A percentile compares a stretch with the other conserved stretches of the same genome.
Evolutionary conservation across 2,329 filamentous ascomycete genomes (phyloP).

Genomic region (Daldinia sp.): DNA sequence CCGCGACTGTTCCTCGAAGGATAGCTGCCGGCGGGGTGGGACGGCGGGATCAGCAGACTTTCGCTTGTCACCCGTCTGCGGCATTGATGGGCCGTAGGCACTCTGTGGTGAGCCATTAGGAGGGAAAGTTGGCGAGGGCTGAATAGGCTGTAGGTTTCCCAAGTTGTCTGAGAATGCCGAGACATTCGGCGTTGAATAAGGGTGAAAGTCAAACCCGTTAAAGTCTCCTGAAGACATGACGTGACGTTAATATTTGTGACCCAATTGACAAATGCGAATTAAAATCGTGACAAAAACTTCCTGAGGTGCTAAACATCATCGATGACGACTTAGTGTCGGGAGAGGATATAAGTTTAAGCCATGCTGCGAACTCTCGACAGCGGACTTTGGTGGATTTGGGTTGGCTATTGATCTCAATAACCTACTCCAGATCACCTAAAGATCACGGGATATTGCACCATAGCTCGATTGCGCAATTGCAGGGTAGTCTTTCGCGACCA

Average conservation of each 20-base stretch:
- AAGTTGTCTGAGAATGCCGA: constrained; percentile 59
- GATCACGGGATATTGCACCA: constrained; percentile 74
- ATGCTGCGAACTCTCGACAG: constrained; percentile 43
- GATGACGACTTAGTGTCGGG: constrained; percentile 48
- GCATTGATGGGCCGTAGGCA: constrained; percentile 49
- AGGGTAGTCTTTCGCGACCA: constrained; percentile 48
- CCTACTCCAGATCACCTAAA: constrained; percentile 50
- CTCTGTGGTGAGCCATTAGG: constrained; percentile 55
- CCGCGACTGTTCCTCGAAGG: constrained; percentile 78
- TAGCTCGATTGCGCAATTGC: constrained; percentile 57
- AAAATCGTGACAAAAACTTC: constrained; percentile 42
- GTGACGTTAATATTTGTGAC: constrained; percentile 57
- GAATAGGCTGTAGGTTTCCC: constrained; percentile 62
- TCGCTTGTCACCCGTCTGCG: constrained; percentile 58
- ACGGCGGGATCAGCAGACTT: constrained; percentile 58
- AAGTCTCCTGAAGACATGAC: constrained; percentile 69
- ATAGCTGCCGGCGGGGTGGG: constrained; percentile 60
- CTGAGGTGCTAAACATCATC: constrained; percentile 48
- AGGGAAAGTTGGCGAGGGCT: constrained; percentile 63
- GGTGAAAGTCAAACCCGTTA: constrained; percentile 67
- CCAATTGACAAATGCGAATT: constrained; percentile 47
- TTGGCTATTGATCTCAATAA: constrained; percentile 44
- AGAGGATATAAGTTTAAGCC: constrained; percentile 44
- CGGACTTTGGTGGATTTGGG: constrained; percentile 42
- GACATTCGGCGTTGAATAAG: constrained; percentile 64